Conservation (phyloP, 139 green algal species). For the Closterium sp. region DNA sequence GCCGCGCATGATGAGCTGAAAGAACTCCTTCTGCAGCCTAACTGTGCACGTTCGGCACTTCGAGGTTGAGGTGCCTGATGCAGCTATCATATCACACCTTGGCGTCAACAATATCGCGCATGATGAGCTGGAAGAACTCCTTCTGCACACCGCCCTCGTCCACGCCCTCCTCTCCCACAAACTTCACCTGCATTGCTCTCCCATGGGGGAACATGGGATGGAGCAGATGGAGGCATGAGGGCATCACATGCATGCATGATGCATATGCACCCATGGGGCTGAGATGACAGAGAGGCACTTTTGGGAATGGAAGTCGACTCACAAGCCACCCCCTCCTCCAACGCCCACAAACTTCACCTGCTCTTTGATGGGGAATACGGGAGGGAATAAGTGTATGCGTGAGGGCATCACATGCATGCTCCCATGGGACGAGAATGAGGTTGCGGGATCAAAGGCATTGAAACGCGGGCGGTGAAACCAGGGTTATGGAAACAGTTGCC, state of each 20-base stretch:
- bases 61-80: neutral
- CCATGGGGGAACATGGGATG: conserved; percentile 54
- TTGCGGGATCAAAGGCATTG: neutral
- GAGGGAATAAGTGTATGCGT: too few species aligned
- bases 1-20: conserved; percentile 73
- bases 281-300: too few species aligned
- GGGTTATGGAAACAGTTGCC: neutral
- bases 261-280: too few species aligned
- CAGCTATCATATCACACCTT: too few species aligned
- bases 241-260: too few species aligned
- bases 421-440: neutral
- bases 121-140: conserved; percentile 89
- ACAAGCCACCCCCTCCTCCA: too few species aligned
- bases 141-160: conserved; percentile 86
- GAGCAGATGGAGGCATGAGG: neutral
- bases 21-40: conserved; percentile 91
- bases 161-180: conserved; percentile 84
- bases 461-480: neutral
- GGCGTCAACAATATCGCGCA: conserved; percentile 46
- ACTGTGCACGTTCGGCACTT: conserved; percentile 51
- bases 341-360: too few species aligned
- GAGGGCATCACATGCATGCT: too few species aligned
- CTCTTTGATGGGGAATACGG: too few species aligned
- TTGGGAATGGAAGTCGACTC: neutral
- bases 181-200: conserved; percentile 76